A percentile compares a stretch with the other conserved stretches of the same genome.
These are phyloP conservation scores for Fusarium phyllophilum DNA, from an alignment of 2,329 filamentous ascomycete species.

Conservation along the genomic window DNA sequence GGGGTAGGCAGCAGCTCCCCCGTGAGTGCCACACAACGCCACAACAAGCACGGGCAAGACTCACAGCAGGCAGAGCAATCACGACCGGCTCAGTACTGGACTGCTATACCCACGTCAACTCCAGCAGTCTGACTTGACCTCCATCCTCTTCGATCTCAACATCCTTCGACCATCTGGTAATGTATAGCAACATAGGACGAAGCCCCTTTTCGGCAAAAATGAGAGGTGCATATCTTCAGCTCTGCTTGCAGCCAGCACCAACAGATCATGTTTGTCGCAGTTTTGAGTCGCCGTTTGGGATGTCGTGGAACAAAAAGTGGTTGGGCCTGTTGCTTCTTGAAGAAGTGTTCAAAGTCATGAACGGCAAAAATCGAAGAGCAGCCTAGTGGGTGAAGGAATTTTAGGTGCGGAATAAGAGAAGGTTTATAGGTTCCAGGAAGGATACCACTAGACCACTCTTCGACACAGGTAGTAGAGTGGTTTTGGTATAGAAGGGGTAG, in stretches of 20 bases:
- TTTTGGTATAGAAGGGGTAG: neutral
- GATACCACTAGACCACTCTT: slow-evolving; percentile 1
- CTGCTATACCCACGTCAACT: neutral
- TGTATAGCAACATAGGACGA: fast-evolving
- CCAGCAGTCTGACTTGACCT: neutral
- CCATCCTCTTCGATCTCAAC: neutral
- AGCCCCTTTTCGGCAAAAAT: neutral
- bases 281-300: neutral
- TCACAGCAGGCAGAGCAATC: neutral
- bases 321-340: neutral
- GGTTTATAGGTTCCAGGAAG: neutral
- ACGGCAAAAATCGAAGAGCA: neutral
- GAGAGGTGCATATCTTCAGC: neutral
- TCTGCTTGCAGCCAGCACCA: too few relatives aligned
- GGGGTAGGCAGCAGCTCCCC: neutral
- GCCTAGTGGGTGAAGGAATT: neutral
- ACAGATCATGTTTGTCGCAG: neutral
- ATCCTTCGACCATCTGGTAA: too few relatives aligned
- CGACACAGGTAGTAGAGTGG: neutral
- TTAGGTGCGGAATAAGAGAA: neutral
- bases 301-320: neutral
- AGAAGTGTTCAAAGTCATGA: neutral
- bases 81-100: too few relatives aligned
- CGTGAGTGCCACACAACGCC: neutral
- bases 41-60: neutral